Conservation (phyloP, 345 rosid genomes). For the Erodium maritimum region DNA sequence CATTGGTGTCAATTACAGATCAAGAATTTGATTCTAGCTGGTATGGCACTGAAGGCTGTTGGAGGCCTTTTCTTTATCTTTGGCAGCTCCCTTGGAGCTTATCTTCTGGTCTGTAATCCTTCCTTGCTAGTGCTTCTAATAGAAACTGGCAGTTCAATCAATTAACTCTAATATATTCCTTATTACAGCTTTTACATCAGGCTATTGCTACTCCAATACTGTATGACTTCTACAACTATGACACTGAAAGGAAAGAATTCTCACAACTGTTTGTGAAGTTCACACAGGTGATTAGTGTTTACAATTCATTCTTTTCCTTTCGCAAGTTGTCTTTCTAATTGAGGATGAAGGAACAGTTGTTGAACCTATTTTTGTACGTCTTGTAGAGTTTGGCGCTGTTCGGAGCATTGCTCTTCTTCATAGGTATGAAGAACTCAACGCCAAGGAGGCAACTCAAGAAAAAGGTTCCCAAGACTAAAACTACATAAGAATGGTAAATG, state of each 20-base stretch:
- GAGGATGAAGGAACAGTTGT: too few species aligned
- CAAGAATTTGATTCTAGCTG: slow-evolving; percentile 36
- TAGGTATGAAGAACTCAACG: slow-evolving; percentile 76
- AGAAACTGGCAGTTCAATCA: background rate
- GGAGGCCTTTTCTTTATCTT: slow-evolving; percentile 59
- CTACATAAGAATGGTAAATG: slow-evolving; percentile 14
- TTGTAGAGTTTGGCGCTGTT: slow-evolving; percentile 56
- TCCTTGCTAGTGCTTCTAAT: background rate
- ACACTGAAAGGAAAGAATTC: slow-evolving; percentile 40
- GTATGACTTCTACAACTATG: slow-evolving; percentile 70
- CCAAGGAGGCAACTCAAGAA: slow-evolving; percentile 50
- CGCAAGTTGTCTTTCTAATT: background rate
- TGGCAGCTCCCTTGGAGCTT: slow-evolving; percentile 60
- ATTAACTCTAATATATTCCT: slow-evolving; percentile 3
- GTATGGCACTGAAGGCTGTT: slow-evolving; percentile 47
- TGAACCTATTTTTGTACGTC: too few species aligned
- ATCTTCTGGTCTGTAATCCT: slow-evolving; percentile 45
- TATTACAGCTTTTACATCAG: slow-evolving; percentile 52
- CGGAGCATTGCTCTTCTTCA: slow-evolving; percentile 59
- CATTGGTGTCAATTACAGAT: slow-evolving; percentile 8
- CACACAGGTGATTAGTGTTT: slow-evolving; percentile 30
- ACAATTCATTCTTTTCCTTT: background rate
- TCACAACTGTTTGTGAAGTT: slow-evolving; percentile 39
- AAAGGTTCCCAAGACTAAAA: slow-evolving; percentile 49
- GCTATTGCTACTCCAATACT: slow-evolving; percentile 35